Percentiles rank a stretch among this genome's conserved stretches.
Conservation (phyloP, 495 filamentous ascomycete species). For the Penicillium chermesinum region DNA sequence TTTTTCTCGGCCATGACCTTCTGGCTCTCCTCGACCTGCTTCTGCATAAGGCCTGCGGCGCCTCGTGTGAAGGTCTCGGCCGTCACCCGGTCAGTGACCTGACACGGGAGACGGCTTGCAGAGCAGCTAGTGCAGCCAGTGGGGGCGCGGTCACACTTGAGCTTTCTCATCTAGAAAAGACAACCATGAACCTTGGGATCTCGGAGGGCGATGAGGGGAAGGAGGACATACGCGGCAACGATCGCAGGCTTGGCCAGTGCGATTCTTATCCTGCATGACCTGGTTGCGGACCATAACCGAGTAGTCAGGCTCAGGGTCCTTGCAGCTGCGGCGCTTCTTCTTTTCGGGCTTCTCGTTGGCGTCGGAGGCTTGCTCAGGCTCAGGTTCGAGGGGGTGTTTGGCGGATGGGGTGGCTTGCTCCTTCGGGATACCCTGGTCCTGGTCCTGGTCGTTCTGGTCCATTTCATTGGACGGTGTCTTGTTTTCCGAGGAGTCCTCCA, state of each 20-base stretch:
- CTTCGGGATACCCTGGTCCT: no score
- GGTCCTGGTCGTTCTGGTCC: background rate
- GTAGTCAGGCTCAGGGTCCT: constrained; percentile 47
- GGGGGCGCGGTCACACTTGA: no score
- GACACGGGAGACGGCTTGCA: constrained; percentile 50
- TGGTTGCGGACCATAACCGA: constrained; percentile 49
- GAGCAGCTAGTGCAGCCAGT: background rate
- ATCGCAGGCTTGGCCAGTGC: constrained; percentile 86
- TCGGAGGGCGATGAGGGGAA: background rate
- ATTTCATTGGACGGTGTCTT: background rate
- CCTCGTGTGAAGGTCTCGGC: constrained; percentile 74
- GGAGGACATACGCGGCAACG: constrained; percentile 68
- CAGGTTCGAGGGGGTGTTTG: no score
- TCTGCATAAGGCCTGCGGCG: constrained; percentile 4
- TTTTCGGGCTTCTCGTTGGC: background rate
- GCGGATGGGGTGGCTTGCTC: no score
- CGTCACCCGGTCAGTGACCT: constrained; percentile 83
- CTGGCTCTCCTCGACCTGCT: background rate
- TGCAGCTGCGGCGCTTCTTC: constrained; percentile 8
- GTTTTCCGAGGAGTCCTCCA: background rate
- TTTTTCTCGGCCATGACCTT: no score
- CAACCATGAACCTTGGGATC: no score
- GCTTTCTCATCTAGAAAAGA: background rate
- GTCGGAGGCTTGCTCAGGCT: no score
- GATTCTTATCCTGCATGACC: constrained; percentile 55